Evolutionary conservation across 352 stramenopile species (phyloP).

Genomic region (Phytophthora vignae): DNA sequence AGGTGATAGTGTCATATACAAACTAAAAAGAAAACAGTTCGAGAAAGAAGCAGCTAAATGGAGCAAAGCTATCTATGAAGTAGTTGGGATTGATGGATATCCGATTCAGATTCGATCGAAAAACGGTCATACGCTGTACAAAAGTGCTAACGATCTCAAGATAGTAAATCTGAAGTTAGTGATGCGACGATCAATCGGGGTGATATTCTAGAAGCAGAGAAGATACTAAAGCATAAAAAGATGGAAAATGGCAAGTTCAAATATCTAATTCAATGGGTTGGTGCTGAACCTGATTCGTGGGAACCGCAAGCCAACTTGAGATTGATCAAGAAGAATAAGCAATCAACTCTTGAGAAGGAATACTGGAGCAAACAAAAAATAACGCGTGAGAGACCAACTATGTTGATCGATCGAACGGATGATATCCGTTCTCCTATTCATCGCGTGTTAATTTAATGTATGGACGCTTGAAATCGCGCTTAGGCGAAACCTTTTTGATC

Average conservation of each 20-base stretch:
- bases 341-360: neutral
- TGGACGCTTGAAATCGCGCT: too few species aligned
- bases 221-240: neutral
- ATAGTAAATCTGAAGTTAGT: neutral
- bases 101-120: neutral
- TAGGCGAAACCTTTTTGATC: too few species aligned
- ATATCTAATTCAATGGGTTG: neutral
- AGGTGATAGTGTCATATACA: neutral
- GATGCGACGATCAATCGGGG: neutral
- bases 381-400: too few species aligned
- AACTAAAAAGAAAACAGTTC: neutral
- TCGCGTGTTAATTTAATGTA: too few species aligned
- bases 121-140: neutral
- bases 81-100: neutral
- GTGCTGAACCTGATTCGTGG: neutral
- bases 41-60: neutral
- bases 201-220: neutral
- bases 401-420: too few species aligned
- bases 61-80: neutral
- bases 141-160: neutral
- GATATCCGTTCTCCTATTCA: too few species aligned
- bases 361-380: neutral
- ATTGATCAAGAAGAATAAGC: neutral
- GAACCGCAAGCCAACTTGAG: neutral
- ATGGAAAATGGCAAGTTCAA: slow-evolving; percentile 29